These are phyloP conservation scores for Carex cristatella DNA, from an alignment of 176 grass and related monocot genomes.

Conservation along the genomic window DNA sequence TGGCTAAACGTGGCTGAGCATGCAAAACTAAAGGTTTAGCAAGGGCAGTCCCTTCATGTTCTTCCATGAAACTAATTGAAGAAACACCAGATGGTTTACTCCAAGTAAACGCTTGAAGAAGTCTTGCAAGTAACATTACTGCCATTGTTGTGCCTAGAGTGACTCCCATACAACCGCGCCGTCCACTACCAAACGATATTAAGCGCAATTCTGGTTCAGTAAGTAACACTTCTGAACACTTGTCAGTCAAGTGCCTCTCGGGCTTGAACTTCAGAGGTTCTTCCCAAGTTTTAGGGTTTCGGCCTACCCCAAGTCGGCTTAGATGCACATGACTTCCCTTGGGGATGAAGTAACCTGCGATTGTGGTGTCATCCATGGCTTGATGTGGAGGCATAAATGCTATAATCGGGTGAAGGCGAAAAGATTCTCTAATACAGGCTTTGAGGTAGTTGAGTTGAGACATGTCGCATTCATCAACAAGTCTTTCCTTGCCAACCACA, in stretches of 20 bases:
- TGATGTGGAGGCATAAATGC: slow-evolving; percentile 28
- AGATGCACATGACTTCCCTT: slow-evolving; percentile 28
- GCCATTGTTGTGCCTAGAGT: slow-evolving; percentile 11
- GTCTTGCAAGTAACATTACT: slow-evolving; percentile 32
- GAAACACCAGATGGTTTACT: neutral
- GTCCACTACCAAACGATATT: slow-evolving; percentile 26
- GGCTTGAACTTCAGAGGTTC: slow-evolving; percentile 23
- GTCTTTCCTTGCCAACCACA: slow-evolving; percentile 19
- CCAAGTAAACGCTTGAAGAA: slow-evolving; percentile 20
- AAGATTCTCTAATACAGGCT: slow-evolving; percentile 26
- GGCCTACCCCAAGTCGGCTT: slow-evolving; percentile 24
- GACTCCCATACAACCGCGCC: slow-evolving; percentile 14
- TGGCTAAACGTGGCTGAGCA: slow-evolving; percentile 2
- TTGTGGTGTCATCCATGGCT: neutral
- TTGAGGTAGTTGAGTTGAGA: slow-evolving; percentile 23
- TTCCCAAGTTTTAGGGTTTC: slow-evolving; percentile 30
- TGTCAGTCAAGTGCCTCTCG: slow-evolving; percentile 5
- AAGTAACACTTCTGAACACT: neutral
- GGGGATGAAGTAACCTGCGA: slow-evolving; percentile 26
- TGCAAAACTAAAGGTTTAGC: neutral
- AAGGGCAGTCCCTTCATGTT: neutral
- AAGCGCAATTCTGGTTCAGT: slow-evolving; percentile 22
- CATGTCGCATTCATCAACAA: slow-evolving; percentile 22
- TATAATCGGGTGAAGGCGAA: slow-evolving; percentile 27
- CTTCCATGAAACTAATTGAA: slow-evolving; percentile 21